phyloP scores from a whole-genome alignment of 2,329 filamentous ascomycete genomes.

The Diaporthe sp. region DNA sequence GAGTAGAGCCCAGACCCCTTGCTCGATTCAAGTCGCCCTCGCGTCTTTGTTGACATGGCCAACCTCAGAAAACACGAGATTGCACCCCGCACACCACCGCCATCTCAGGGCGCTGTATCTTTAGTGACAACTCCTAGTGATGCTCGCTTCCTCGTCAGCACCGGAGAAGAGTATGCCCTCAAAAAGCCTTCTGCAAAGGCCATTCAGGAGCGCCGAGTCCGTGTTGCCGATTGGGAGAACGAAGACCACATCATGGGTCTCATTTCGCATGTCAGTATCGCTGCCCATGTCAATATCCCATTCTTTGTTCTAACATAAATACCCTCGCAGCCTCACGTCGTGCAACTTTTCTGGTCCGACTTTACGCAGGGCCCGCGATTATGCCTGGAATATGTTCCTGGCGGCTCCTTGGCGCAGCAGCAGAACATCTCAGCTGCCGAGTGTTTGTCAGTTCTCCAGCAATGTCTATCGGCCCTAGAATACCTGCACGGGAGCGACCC shows the following conservation, averaged over 20 bases:
- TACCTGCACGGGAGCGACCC: slow-evolving; percentile 27
- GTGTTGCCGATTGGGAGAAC: slow-evolving; percentile 34
- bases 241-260: slow-evolving; percentile 40
- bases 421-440: slow-evolving; percentile 8
- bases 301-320: slow-evolving; percentile 19
- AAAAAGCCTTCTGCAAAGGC: slow-evolving; percentile 38
- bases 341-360: background rate
- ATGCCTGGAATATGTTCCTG: slow-evolving; percentile 36
- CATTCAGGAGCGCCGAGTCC: background rate
- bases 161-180: slow-evolving; percentile 37
- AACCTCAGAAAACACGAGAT: no score
- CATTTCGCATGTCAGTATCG: slow-evolving; percentile 37
- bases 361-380: slow-evolving; percentile 29
- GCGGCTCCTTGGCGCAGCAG: slow-evolving; percentile 23
- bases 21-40: no score
- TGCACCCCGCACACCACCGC: no score
- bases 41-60: no score
- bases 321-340: slow-evolving; percentile 32
- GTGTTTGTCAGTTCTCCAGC: slow-evolving; percentile 27
- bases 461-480: slow-evolving; percentile 27
- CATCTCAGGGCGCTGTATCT: no score
- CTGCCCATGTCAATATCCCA: no score
- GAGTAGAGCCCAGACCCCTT: no score
- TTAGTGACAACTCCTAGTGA: no score
- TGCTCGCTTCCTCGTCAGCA: no score